Conservation (phyloP, 2,329 filamentous ascomycete species). For the Hypoxylon sp. region DNA sequence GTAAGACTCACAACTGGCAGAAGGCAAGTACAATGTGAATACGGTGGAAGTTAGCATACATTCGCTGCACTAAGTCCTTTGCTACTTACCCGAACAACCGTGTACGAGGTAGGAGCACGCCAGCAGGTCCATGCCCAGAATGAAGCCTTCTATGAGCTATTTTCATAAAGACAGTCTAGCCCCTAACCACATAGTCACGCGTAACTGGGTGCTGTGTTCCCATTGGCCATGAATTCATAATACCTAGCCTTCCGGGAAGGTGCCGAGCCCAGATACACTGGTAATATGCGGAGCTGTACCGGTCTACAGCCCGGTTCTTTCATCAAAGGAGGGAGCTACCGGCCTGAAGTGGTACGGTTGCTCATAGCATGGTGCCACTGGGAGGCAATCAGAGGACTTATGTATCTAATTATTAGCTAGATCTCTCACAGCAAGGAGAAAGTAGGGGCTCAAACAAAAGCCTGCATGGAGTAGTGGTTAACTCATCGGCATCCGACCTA, state of each 20-base stretch:
- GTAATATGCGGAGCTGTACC: neutral
- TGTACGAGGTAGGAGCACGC: neutral
- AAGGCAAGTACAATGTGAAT: slow-evolving; percentile 3
- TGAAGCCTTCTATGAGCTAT: neutral
- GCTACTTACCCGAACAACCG: neutral
- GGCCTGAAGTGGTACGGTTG: neutral
- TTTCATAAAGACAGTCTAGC: neutral
- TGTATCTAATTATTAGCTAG: slow-evolving; percentile 4
- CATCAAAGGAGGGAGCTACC: neutral
- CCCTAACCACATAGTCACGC: neutral
- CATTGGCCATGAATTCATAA: neutral
- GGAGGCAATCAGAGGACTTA: neutral
- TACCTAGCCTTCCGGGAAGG: neutral
- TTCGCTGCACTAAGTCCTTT: neutral
- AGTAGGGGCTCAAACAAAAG: neutral
- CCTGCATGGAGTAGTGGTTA: slow-evolving; percentile 45
- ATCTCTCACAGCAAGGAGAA: neutral
- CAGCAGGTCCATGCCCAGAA: neutral
- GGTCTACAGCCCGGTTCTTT: neutral
- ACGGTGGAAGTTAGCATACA: neutral
- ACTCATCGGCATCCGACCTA: slow-evolving; percentile 42
- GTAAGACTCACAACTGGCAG: neutral
- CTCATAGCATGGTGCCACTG: neutral
- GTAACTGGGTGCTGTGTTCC: neutral
- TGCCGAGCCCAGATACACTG: neutral